Evolutionary conservation across 148 eudicot genomes (phyloP), one percentile per base, ranked within the genome.

Genomic region (Arbutus unedo): DNA sequence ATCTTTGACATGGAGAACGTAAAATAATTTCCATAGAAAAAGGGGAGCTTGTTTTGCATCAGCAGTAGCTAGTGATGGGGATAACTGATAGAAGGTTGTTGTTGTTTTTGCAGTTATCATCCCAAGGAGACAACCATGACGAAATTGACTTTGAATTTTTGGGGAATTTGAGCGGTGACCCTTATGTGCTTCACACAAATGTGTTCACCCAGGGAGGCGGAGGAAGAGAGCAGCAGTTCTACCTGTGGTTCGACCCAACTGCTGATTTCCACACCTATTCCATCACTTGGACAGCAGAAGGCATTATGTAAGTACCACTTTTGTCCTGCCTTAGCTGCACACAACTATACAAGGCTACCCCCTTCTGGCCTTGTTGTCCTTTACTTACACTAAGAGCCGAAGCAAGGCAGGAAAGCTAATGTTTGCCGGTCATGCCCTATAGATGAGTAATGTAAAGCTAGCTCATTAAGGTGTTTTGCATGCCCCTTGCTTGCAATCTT

Each of bases 191-290:
- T 56, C 85, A 79, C 85, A 83, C 85, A 43, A 83, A 83, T 48
- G 59, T 83, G 2, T 83, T 68, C 23, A 72, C 82, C 16, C 13
- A 62, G 0, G 85, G 85, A 41, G 85, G 82, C 13, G 85, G 85
- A n/a, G 82, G 82, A 4, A 78, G 82, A 56, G 85, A 83, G 21
- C 85, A 83, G 53, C 85, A 83, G 44, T 83, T 83, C 59, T 79
- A 83, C 54, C 60, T 83, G 25, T 83, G 85, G 85, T 83, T 83
- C 41, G 85, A 83, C 66, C 85, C 85, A 21, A 83, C 85, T 51
- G 78, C 78, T 71, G 85, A 83, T 83, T 83, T 83, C 66, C 85
- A 83, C 78, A 83, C 81, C 19, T 83, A 83, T 50, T 83, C 85
- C n/a, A 79, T 83, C 71, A 19, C 79, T 3, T 83, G 85, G 85